Conservation (phyloP, 2,329 filamentous ascomycete species). For the Fusarium brachygibbosum region DNA sequence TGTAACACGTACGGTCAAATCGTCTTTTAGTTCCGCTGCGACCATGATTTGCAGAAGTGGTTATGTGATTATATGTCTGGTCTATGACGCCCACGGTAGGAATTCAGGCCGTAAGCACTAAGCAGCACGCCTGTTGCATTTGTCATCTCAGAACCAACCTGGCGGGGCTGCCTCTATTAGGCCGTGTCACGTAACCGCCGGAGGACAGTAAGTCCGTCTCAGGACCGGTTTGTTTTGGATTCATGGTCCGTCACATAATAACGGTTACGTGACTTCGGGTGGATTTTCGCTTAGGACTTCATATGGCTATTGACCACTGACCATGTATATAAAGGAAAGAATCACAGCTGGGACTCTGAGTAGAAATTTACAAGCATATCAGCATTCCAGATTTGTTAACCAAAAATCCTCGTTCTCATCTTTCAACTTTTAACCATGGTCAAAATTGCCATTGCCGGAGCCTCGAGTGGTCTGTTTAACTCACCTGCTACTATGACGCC, state of each 20-base stretch:
- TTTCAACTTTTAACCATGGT: neutral
- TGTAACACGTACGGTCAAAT: neutral
- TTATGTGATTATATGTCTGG: neutral
- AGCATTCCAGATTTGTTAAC: neutral
- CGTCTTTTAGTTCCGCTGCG: neutral
- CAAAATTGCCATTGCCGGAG: conserved; percentile 13
- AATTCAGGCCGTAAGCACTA: neutral
- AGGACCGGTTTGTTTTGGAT: neutral
- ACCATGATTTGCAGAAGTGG: neutral
- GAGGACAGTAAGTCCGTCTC: neutral
- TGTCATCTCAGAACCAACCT: neutral
- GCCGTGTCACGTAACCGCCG: conserved; percentile 26
- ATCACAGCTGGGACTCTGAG: neutral
- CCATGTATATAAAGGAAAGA: too few species aligned
- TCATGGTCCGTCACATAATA: neutral
- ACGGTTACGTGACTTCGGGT: conserved; percentile 5
- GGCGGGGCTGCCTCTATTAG: neutral
- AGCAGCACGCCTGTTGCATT: neutral
- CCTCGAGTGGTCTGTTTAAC: neutral
- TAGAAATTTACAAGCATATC: neutral
- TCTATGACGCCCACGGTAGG: too few species aligned
- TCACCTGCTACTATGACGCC: fast-evolving
- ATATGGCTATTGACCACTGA: too few species aligned
- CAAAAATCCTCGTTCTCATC: neutral
- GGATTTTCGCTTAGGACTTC: too few species aligned